phyloP scores from a whole-genome alignment of 169 alveolate species.

The Cystoisospora suis region DNA sequence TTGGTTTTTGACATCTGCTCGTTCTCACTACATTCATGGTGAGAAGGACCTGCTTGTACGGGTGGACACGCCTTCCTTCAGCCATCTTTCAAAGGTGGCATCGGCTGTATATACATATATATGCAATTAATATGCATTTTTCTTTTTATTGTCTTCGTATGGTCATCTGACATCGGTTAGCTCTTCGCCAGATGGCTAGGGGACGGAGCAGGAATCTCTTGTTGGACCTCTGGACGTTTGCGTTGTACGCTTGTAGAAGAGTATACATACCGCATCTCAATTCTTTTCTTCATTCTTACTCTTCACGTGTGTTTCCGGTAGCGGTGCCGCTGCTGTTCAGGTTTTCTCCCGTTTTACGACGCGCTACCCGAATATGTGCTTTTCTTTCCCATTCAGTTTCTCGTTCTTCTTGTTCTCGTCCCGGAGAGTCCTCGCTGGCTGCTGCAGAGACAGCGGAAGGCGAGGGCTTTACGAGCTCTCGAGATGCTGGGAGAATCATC shows the following conservation, averaged over 20 bases:
- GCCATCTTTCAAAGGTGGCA: no score
- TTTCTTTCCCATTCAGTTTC: background rate
- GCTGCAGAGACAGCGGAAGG: background rate
- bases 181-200: no score
- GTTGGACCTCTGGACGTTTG: background rate
- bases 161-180: no score
- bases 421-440: conserved; percentile 30
- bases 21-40: no score
- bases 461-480: background rate
- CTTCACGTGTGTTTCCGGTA: background rate
- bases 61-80: no score
- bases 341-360: background rate
- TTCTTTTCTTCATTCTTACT: background rate
- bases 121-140: no score
- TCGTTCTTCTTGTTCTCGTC: background rate
- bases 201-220: no score
- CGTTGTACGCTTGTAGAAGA: background rate
- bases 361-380: background rate
- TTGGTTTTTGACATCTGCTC: no score
- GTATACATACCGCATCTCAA: background rate
- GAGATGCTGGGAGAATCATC: background rate
- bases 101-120: no score
- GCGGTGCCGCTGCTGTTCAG: background rate
- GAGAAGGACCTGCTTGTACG: no score
- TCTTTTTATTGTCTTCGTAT: no score